Conservation (phyloP, 345 rosid species). For the Raphanus raphanistrum region DNA sequence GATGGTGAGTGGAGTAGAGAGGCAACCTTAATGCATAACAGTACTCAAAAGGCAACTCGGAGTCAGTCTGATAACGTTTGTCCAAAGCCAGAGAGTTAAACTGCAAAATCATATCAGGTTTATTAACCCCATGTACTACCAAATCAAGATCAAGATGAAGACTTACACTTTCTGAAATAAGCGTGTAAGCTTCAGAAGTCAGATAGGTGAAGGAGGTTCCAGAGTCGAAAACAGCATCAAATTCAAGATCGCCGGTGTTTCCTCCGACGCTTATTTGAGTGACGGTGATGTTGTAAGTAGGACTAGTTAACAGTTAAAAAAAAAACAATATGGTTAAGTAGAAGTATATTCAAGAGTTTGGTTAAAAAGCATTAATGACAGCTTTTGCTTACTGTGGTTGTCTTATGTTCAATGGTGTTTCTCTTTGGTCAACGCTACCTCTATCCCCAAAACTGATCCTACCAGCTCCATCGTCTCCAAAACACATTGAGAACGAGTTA, state of each 20-base stretch:
- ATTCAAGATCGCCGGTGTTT: slow-evolving; percentile 50
- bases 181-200: slow-evolving; percentile 70
- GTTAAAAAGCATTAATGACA: not conserved
- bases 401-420: slow-evolving; percentile 76
- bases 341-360: not conserved
- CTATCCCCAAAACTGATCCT: slow-evolving; percentile 92
- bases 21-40: slow-evolving; percentile 73
- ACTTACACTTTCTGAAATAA: slow-evolving; percentile 66
- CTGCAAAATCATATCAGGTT: slow-evolving; percentile 46
- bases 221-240: slow-evolving; percentile 79
- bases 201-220: slow-evolving; percentile 95
- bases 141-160: slow-evolving; percentile 20
- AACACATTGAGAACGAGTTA: slow-evolving; percentile 97
- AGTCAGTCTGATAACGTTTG: slow-evolving; percentile 43
- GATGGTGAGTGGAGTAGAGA: slow-evolving; percentile 9
- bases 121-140: not conserved
- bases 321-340: not conserved
- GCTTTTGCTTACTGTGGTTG: slow-evolving; percentile 55
- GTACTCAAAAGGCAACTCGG: slow-evolving; percentile 70
- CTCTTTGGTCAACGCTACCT: slow-evolving; percentile 77
- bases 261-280: slow-evolving; percentile 64
- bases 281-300: slow-evolving; percentile 78
- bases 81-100: slow-evolving; percentile 58
- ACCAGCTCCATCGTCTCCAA: slow-evolving; percentile 64
- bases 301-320: slow-evolving; percentile 47